Evolutionary conservation across 805 yeast genomes (phyloP).

Genomic region (Nakazawaea sp.): DNA sequence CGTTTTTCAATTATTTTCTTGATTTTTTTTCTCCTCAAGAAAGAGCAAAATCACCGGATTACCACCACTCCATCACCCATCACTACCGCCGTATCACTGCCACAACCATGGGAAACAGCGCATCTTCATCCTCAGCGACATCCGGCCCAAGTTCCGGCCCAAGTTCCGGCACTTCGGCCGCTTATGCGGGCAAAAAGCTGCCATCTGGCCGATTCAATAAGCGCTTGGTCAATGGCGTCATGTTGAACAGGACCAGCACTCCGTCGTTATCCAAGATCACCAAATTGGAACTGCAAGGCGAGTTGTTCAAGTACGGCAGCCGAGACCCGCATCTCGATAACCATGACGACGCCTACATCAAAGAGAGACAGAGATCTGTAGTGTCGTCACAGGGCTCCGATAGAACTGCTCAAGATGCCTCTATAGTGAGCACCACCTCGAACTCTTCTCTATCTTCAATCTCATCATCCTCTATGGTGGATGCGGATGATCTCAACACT

Average conservation of each 20-base stretch:
- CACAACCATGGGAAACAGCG: slow-evolving; percentile 6
- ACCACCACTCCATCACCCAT: too few relatives aligned
- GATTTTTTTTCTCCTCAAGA: too few relatives aligned
- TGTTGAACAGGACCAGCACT: slow-evolving; percentile 1
- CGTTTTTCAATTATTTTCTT: too few relatives aligned
- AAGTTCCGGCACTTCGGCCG: too few relatives aligned
- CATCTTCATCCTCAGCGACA: too few relatives aligned
- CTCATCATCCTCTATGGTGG: slow-evolving; percentile 8
- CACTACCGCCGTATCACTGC: too few relatives aligned
- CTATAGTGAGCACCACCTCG: slow-evolving; percentile 3
- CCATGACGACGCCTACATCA: not conserved
- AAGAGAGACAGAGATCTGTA: slow-evolving; percentile 5
- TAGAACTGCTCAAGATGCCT: not conserved
- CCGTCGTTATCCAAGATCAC: slow-evolving; percentile 6
- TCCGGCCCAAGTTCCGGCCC: too few relatives aligned
- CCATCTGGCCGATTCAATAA: too few relatives aligned
- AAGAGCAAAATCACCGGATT: too few relatives aligned
- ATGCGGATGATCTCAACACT: slow-evolving; percentile 4
- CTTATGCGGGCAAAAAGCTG: too few relatives aligned
- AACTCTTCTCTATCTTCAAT: slow-evolving; percentile 7
- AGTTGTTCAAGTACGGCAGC: not conserved
- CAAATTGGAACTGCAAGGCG: slow-evolving; percentile 9
- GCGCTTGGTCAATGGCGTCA: slow-evolving; percentile 4
- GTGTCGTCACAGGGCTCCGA: slow-evolving; percentile 11
- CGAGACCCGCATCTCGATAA: not conserved